Conservation (phyloP, 2,329 filamentous ascomycete species). For the Cercospora sp. region DNA sequence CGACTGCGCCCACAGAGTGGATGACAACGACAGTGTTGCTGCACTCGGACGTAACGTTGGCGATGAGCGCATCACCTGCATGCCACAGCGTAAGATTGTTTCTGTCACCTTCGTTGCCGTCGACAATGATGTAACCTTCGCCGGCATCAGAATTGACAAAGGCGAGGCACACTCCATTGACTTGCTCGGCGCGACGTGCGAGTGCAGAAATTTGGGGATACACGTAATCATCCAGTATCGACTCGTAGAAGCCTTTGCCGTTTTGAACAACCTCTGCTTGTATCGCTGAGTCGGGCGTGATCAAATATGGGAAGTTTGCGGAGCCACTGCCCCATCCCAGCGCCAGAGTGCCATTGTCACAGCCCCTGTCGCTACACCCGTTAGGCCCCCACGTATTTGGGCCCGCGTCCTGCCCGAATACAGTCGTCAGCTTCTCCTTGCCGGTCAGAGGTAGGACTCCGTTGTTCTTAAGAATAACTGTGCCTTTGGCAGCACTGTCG, state of each 20-base stretch:
- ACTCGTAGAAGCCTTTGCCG: slow-evolving; percentile 63
- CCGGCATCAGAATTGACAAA: slow-evolving; percentile 36
- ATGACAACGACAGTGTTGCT: slow-evolving; percentile 37
- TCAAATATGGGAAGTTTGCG: slow-evolving; percentile 65
- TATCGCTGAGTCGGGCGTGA: slow-evolving; percentile 66
- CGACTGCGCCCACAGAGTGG: slow-evolving; percentile 33
- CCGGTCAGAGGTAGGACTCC: slow-evolving; percentile 72
- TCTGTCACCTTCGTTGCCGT: slow-evolving; percentile 34
- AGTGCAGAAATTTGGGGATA: slow-evolving; percentile 52
- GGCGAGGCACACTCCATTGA: slow-evolving; percentile 38
- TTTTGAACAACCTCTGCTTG: slow-evolving; percentile 62
- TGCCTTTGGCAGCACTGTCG: slow-evolving; percentile 74
- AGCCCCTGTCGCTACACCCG: slow-evolving; percentile 68
- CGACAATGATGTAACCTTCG: slow-evolving; percentile 34
- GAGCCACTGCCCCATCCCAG: slow-evolving; percentile 58
- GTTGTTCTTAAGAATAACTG: slow-evolving; percentile 85
- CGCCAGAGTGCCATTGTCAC: slow-evolving; percentile 61
- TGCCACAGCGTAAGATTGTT: slow-evolving; percentile 29
- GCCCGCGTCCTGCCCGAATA: slow-evolving; percentile 82
- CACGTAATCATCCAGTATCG: slow-evolving; percentile 60
- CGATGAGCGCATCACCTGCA: slow-evolving; percentile 32
- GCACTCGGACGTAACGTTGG: slow-evolving; percentile 39
- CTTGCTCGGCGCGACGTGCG: slow-evolving; percentile 54
- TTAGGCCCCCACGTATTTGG: slow-evolving; percentile 75
- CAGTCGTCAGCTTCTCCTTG: slow-evolving; percentile 71